Conservation (phyloP, 495 filamentous ascomycete species). For the Penicillium malachiteum region DNA sequence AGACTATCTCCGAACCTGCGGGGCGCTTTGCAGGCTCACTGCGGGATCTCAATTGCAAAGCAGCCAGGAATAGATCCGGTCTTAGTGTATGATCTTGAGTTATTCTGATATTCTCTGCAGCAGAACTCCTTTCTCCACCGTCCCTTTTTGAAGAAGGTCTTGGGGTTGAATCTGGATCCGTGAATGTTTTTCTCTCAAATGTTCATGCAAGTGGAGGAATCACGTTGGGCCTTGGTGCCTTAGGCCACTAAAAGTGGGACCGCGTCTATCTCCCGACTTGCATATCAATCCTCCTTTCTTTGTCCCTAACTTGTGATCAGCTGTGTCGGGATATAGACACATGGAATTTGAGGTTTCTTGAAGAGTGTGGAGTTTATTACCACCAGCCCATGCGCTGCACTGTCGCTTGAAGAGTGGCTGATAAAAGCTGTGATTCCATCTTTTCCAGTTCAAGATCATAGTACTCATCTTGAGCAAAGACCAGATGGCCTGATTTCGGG, state of each 20-base stretch:
- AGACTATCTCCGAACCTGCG: no score
- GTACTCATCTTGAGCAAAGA: neutral
- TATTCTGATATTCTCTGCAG: neutral
- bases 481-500: neutral
- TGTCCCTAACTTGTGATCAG: no score
- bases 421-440: no score
- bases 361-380: no score
- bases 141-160: no score
- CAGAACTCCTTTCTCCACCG: neutral
- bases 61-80: neutral
- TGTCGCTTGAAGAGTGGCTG: no score
- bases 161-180: neutral
- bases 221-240: slow-evolving; percentile 8
- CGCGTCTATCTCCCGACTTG: slow-evolving; percentile 1
- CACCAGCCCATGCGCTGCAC: no score
- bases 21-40: no score
- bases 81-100: neutral
- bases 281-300: slow-evolving; percentile 2
- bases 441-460: no score
- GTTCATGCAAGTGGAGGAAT: slow-evolving; percentile 7
- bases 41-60: no score
- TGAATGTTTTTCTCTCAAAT: neutral
- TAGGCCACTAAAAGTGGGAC: neutral
- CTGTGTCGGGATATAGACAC: no score
- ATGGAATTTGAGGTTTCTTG: no score